These are phyloP conservation scores for Crinitomyces ghanaensis DNA, from an alignment of 805 yeast genomes.

Conservation along the genomic window DNA sequence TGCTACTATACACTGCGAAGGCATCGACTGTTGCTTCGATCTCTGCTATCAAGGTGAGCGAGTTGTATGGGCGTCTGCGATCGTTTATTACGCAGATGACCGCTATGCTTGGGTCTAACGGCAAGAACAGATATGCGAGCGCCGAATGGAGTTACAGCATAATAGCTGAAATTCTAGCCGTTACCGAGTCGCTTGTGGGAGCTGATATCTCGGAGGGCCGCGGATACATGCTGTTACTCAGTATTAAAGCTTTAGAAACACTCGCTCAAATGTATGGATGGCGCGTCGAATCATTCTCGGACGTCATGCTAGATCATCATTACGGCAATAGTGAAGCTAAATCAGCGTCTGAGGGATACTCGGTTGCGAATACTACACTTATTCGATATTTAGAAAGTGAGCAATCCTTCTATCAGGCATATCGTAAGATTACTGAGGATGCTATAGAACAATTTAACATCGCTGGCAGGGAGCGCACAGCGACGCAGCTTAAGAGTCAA, in stretches of 20 bases:
- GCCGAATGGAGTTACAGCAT: conserved; percentile 28
- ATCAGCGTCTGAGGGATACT: neutral
- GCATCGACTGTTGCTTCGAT: conserved; percentile 18
- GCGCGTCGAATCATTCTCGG: conserved; percentile 20
- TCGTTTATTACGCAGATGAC: conserved; percentile 33
- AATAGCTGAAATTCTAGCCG: conserved; percentile 32
- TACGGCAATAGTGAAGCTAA: conserved; percentile 9
- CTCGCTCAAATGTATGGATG: conserved; percentile 21
- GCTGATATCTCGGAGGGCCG: conserved; percentile 26
- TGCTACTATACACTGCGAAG: conserved; percentile 22
- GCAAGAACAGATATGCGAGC: conserved; percentile 14
- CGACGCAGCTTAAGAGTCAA: conserved; percentile 67
- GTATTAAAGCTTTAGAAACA: conserved; percentile 29
- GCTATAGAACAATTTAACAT: conserved; percentile 42
- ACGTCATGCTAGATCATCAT: conserved; percentile 14
- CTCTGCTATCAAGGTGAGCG: conserved; percentile 15
- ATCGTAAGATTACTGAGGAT: conserved; percentile 42
- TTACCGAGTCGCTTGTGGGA: conserved; percentile 19
- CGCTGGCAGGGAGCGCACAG: conserved; percentile 49
- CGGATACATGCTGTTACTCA: conserved; percentile 32
- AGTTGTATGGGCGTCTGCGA: conserved; percentile 23
- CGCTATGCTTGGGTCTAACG: conserved; percentile 16
- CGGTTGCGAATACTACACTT: neutral
- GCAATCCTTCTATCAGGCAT: conserved; percentile 31
- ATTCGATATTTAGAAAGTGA: conserved; percentile 21